A percentile compares a stretch with the other conserved stretches of the same genome.
Conservation (phyloP, 148 eudicot genomes). For the Vaccinium vitisidaea region DNA sequence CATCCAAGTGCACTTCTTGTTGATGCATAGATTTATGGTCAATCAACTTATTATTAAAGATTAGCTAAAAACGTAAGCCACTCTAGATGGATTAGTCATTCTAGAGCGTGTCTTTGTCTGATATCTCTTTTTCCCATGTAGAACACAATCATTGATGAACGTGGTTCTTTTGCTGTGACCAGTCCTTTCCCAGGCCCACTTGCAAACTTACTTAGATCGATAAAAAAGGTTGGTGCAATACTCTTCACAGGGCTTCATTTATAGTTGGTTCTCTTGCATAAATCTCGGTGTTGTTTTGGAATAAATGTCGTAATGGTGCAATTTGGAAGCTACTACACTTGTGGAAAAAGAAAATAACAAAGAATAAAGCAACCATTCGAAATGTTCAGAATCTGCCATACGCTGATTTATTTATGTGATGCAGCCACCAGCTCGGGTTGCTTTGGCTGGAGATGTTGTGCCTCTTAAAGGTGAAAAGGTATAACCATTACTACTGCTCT, state of each 20-base stretch:
- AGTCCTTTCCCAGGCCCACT: slow-evolving; percentile 84
- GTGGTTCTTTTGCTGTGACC: slow-evolving; percentile 83
- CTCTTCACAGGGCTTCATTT: neutral
- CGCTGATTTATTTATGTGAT: slow-evolving; percentile 15
- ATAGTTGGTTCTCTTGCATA: neutral
- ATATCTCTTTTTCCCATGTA: slow-evolving; percentile 30
- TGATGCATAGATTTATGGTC: neutral
- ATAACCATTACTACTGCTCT: slow-evolving; percentile 15
- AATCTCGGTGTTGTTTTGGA: neutral
- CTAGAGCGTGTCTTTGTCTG: neutral
- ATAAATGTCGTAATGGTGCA: neutral
- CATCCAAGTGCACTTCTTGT: neutral
- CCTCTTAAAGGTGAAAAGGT: slow-evolving; percentile 71
- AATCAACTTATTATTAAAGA: neutral
- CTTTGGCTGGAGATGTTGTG: slow-evolving; percentile 67
- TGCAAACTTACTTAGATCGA: slow-evolving; percentile 53
- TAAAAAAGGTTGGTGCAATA: slow-evolving; percentile 57
- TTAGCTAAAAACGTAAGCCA: neutral
- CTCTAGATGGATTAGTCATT: neutral
- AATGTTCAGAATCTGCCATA: neutral
- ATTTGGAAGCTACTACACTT: neutral
- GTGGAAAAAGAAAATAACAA: neutral
- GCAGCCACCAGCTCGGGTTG: slow-evolving; percentile 80
- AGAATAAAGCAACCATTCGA: neutral
- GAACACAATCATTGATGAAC: slow-evolving; percentile 80